Evolutionary conservation across 345 rosid genomes (phyloP), one percentile per base, ranked within the genome.

Genomic region (Acer saccharum): DNA sequence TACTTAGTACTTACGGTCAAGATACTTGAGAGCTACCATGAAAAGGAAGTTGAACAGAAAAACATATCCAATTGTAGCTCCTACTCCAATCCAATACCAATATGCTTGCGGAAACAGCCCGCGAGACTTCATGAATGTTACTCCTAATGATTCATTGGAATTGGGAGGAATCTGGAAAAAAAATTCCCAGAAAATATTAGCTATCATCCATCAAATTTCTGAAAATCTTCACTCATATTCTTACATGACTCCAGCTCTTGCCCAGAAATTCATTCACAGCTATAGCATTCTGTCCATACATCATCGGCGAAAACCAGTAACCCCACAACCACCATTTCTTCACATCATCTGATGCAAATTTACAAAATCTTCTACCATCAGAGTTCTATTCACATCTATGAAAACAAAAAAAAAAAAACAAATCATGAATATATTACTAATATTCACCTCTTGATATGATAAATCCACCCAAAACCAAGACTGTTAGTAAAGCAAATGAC

Each of bases 21-120:
- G 89, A 82, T 86, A 92, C 66, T 89, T 83, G 3, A 95, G 81
- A 57, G 97, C 92, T 75, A 92, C 7, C 21, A 84, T 83, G 86
- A 86, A 95, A 73, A 90, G 88, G 74, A 89, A 80, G 81, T 95
- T 95, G 82, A 89, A 92, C 6, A 93, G 69, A 79, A 89, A 62
- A 27, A 82, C 70, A 69, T 79, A 90, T 78, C 94, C 98, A 23
- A 92, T 83, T 76, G 79, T 71, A 75, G 93, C 95, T 52, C 89
- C 96, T n/a, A 86, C 81, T 76, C 93, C 98, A 23, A 93, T 87
- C 98, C 97, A 95, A 77, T 93, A 95, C 96, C 98, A 93, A 76
- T 74, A 79, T 65, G 98, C 91, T 70, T 90, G 86, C 2, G 94
- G 81, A 73, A 90, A 90, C 75, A 93, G 58, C 32, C 93, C 97